Percentiles rank a stretch among this genome's conserved stretches.
phyloP scores from a whole-genome alignment of 306 rosid species.

The Styphnolobium japonicum region DNA sequence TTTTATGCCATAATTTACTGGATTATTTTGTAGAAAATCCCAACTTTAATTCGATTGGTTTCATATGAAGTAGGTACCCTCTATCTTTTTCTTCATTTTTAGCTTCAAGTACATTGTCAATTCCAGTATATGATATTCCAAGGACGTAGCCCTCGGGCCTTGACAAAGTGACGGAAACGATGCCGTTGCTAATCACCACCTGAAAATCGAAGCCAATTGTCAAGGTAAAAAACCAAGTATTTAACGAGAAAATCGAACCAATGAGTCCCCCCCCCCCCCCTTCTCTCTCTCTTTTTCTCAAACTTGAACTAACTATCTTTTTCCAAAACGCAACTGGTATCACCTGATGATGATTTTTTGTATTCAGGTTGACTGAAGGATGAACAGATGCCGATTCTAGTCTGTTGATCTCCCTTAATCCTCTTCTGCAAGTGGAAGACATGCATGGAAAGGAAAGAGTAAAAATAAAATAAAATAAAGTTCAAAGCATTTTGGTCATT shows the following conservation, averaged over 20 bases:
- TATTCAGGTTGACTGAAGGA: not conserved
- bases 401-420: not conserved
- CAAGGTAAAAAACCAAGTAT: not conserved
- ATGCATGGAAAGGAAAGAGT: not conserved
- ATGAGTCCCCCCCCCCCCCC: too few species aligned
- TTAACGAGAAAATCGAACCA: not conserved
- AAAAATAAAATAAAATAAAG: not conserved
- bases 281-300: not conserved
- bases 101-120: constrained; percentile 43
- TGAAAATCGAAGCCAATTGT: constrained; percentile 13
- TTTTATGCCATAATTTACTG: not conserved
- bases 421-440: constrained; percentile 13
- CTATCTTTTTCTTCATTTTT: constrained; percentile 30
- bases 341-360: not conserved
- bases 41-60: not conserved
- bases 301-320: not conserved
- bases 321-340: not conserved
- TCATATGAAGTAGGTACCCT: constrained; percentile 44
- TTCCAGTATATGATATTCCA: constrained; percentile 50
- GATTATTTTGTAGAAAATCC: not conserved
- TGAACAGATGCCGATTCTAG: not conserved
- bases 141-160: constrained; percentile 54
- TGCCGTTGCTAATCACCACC: constrained; percentile 64
- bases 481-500: not conserved
- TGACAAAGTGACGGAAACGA: constrained; percentile 48